Conservation (phyloP, 1,139 yeast species). For the Diutina sp. region DNA sequence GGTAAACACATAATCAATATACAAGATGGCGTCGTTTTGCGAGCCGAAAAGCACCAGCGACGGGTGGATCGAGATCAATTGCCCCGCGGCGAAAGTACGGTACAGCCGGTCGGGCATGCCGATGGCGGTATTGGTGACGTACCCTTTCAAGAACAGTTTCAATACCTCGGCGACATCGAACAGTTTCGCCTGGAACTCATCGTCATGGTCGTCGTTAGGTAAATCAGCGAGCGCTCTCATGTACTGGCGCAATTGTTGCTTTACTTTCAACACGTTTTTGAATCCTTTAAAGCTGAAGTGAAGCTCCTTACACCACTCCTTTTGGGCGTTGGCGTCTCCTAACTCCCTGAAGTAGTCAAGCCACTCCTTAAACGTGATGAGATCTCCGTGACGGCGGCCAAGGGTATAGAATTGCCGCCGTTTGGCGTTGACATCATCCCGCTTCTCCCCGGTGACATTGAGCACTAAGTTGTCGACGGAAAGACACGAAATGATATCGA, state of each 20-base stretch:
- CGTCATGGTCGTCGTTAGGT: neutral
- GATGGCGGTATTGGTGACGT: slow-evolving; percentile 74
- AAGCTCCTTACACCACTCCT: slow-evolving; percentile 74
- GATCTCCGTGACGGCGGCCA: slow-evolving; percentile 69
- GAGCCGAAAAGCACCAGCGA: slow-evolving; percentile 80
- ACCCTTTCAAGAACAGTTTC: slow-evolving; percentile 74
- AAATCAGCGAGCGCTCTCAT: slow-evolving; percentile 23
- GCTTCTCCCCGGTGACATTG: slow-evolving; percentile 50
- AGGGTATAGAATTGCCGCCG: slow-evolving; percentile 53
- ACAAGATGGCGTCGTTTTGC: slow-evolving; percentile 79
- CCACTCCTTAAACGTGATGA: slow-evolving; percentile 71
- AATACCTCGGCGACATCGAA: slow-evolving; percentile 46
- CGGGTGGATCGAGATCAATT: slow-evolving; percentile 80
- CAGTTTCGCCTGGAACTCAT: neutral
- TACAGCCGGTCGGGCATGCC: slow-evolving; percentile 93
- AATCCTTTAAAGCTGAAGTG: slow-evolving; percentile 72
- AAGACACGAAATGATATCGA: slow-evolving; percentile 85
- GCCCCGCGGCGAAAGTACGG: slow-evolving; percentile 72
- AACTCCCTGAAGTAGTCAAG: slow-evolving; percentile 47
- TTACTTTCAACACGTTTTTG: slow-evolving; percentile 61
- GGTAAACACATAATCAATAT: slow-evolving; percentile 87
- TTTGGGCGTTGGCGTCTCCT: slow-evolving; percentile 32
- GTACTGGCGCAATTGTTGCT: slow-evolving; percentile 65
- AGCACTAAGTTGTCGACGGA: slow-evolving; percentile 81
- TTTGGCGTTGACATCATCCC: slow-evolving; percentile 67